A percentile compares a stretch with the other conserved stretches of the same genome.
These are phyloP conservation scores for Claviceps sp. DNA, from an alignment of 2,329 filamentous ascomycete genomes.

Conservation along the genomic window DNA sequence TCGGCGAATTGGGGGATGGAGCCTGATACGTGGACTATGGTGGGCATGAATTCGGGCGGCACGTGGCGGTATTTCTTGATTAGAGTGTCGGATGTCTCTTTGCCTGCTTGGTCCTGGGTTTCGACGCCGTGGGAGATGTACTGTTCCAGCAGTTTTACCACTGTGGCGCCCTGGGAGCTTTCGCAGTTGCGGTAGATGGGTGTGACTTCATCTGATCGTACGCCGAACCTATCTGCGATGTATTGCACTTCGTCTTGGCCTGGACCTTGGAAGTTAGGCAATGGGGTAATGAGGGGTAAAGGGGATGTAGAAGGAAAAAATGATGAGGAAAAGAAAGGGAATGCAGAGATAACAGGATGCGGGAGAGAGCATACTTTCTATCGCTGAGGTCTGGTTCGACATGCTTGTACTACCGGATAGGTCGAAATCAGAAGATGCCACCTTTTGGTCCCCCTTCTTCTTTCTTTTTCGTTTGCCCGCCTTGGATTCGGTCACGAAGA, in stretches of 20 bases:
- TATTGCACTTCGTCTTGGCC: slow-evolving; percentile 29
- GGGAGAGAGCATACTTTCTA: not conserved
- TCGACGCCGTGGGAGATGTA: slow-evolving; percentile 26
- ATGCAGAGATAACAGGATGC: not conserved
- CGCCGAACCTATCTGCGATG: slow-evolving; percentile 29
- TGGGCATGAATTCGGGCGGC: slow-evolving; percentile 28
- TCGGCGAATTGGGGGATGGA: slow-evolving; percentile 20
- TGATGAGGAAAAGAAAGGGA: not conserved
- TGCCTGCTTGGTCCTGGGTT: slow-evolving; percentile 16
- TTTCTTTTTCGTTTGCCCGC: slow-evolving; percentile 22
- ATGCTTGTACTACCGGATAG: slow-evolving; percentile 8
- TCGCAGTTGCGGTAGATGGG: slow-evolving; percentile 25
- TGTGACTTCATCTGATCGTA: slow-evolving; percentile 27
- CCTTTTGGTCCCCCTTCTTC: slow-evolving; percentile 22
- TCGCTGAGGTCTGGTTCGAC: slow-evolving; percentile 7
- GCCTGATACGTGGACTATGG: slow-evolving; percentile 27
- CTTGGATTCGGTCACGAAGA: slow-evolving; percentile 43
- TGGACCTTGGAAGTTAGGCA: slow-evolving; percentile 4
- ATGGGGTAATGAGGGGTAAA: not conserved
- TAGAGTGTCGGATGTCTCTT: slow-evolving; percentile 20
- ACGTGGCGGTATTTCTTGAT: slow-evolving; percentile 27
- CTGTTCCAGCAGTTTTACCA: slow-evolving; percentile 29
- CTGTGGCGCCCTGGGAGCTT: slow-evolving; percentile 26
- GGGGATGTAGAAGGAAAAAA: no score
- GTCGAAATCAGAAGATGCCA: slow-evolving; percentile 6